Base-by-base conservation (phyloP, 305 asterid genomes). In the Rubia balearica region DNA sequence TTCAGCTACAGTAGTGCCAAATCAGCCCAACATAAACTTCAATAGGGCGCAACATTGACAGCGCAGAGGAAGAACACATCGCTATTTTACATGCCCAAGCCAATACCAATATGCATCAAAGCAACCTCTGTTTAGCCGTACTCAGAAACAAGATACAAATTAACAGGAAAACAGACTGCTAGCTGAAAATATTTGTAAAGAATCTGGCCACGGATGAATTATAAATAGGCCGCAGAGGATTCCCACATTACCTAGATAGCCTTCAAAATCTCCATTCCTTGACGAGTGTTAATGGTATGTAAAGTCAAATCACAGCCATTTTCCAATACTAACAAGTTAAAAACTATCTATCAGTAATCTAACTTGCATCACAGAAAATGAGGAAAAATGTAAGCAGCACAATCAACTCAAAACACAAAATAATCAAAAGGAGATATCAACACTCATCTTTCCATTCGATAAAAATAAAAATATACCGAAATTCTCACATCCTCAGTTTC, bases 381-480 rank as follows among this genome's bases (percentile, higher is more conserved):
- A n/a, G 0, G 42, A 3, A 13, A 69, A 36, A 12, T 7, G 55
- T 11, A 45, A 69, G 43, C 16, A 69, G 19, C 55, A 40, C 2
- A 55, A 57, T 56, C 61, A 14, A 19, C 43, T 53, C 30, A 16
- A 69, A 69, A 10, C 13, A 40, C 42, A 40, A 56, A 19, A 69
- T 22, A 40, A 22, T 38, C 19, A 30, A 13, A 68, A 19, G 30
- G 7, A 0, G 53, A 6, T 41, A 69, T 69, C 8, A 57, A 40
- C 10, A 22, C 21, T 14, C 3, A 70, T 22, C 41, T 17, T 70
- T 57, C 57, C 73, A 70, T 57, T 57, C 64, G 17, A 56, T 69
- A 40, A 56, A 51, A 51, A 33, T 11, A 19, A 56, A 38, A 69
- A 38, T 40, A 55, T 12, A 36, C 19, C 16, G 22, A 51, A 24